Base-by-base conservation (phyloP, 306 rosid genomes). In the Neltuma alba region DNA sequence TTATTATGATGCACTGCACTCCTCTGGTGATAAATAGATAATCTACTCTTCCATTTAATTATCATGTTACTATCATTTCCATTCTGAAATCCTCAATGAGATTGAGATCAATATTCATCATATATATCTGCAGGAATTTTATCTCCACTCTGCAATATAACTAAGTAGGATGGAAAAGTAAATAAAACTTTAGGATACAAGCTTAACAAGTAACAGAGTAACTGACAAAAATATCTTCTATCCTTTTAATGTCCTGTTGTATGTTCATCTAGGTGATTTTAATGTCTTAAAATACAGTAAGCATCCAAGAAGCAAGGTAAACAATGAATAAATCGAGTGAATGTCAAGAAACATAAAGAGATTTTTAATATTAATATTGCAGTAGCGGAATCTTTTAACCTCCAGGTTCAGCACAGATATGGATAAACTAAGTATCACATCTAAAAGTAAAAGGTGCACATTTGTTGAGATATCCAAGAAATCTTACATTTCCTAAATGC, bases 11-110 rank as follows among this genome's bases (percentile, higher is more conserved):
- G 50, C 55, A 21, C 38, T 13, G 58, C 12, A 79, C 62, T 20
- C 21, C n/a, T 80, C 72, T 66, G 45, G 67, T 52, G 37, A 42
- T 10, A 34, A 7, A 41, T 16, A 28, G 41, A 64, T 21, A 31
- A 7, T 58, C 58, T 44, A 31, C 38, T 63, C 9, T 36, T 70
- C 77, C 78, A 77, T 54, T n/a, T 33, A 31, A 57, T 41, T 31
- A 77, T 72, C 31, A 70, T 61, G 27, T 9, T 34, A 63, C 27
- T 15, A 41, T 54, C 63, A 77, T 82, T 63, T 80, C 23, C 40
- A 28, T 76, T 82, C 48, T 30, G 52, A 76, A 70, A 73, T 64
- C 52, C 66, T 65, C 18, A 71, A 63, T n/a, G 36, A 63, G 74
- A 80, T 76, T 44, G 41, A 76, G 74, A 52, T 45, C 69, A 71